phyloP scores from a whole-genome alignment of 805 yeast species.

The Schizosaccharomyces octosporus region DNA sequence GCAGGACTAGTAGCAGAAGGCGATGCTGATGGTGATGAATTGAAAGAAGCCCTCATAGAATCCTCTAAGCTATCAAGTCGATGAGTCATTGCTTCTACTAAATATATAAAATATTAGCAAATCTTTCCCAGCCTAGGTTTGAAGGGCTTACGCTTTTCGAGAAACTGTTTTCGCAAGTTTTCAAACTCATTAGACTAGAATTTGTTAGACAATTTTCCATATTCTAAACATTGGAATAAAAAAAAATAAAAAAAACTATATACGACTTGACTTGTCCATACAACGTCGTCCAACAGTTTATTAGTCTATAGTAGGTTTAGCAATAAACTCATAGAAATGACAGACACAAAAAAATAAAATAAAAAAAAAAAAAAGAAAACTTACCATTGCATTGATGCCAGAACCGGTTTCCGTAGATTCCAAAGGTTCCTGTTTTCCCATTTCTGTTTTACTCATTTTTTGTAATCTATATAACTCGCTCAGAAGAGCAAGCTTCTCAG shows the following conservation, averaged over 20 bases:
- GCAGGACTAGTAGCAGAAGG: no score
- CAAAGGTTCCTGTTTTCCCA: no score
- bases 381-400: background rate
- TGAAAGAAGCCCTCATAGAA: no score
- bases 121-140: background rate
- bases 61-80: background rate
- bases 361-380: background rate
- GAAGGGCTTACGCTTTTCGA: background rate
- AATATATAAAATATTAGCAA: background rate
- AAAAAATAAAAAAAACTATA: background rate
- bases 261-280: background rate
- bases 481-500: no score
- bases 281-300: background rate
- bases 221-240: no score
- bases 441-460: no score
- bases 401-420: background rate
- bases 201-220: background rate
- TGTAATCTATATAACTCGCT: no score
- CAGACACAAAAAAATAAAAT: background rate
- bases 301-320: background rate
- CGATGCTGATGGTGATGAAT: no score
- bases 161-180: background rate
- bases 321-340: background rate
- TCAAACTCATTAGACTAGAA: background rate
- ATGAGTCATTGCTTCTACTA: background rate